Percentiles rank a stretch among this genome's conserved stretches.
phyloP scores from a whole-genome alignment of 1,139 yeast species.

The Pichia sp. region DNA sequence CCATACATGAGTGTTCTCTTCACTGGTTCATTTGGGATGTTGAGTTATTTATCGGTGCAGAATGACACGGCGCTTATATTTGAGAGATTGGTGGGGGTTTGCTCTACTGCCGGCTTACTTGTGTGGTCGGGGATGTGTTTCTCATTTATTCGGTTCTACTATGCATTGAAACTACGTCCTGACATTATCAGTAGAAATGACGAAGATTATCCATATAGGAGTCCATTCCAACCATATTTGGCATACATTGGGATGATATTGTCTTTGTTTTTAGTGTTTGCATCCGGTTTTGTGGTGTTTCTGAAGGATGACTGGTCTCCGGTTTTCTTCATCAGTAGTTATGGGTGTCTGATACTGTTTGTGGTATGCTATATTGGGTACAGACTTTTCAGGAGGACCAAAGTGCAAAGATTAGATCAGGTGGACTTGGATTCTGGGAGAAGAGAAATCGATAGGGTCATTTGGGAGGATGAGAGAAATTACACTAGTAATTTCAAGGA shows the following conservation, averaged over 20 bases:
- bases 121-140: constrained; percentile 83
- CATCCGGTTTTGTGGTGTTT: constrained; percentile 68
- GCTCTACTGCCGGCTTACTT: constrained; percentile 63
- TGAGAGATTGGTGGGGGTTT: constrained; percentile 54
- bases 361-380: constrained; percentile 48
- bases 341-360: constrained; percentile 57
- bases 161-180: constrained; percentile 59
- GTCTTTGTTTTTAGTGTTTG: constrained; percentile 45
- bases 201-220: constrained; percentile 64
- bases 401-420: constrained; percentile 53
- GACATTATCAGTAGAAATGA: constrained; percentile 59
- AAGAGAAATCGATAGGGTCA: constrained; percentile 61
- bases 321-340: constrained; percentile 58
- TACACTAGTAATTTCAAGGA: constrained; percentile 29
- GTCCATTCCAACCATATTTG: constrained; percentile 71
- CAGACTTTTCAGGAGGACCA: constrained; percentile 47
- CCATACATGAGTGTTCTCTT: constrained; percentile 66
- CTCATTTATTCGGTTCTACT: constrained; percentile 62
- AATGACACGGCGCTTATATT: constrained; percentile 58
- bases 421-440: constrained; percentile 75
- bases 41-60: constrained; percentile 54
- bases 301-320: constrained; percentile 56
- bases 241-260: constrained; percentile 63
- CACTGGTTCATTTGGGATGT: constrained; percentile 52
- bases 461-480: constrained; percentile 58